Percentiles rank a stretch among this genome's conserved stretches.
Conservation (phyloP, 1,139 yeast genomes). For the Sugiyamaella pinicola region DNA sequence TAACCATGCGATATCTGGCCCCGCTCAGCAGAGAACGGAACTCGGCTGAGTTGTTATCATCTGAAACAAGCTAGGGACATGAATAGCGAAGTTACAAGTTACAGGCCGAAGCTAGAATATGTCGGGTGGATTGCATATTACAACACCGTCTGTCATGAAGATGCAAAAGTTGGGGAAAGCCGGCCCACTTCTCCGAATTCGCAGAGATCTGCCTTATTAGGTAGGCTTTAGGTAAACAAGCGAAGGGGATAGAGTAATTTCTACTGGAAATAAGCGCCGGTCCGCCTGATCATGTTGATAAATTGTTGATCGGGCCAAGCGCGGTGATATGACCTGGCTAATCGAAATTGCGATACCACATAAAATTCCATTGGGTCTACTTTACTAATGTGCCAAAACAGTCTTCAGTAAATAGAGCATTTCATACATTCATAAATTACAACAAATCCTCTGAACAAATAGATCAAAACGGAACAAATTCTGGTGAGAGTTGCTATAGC, state of each 20-base stretch:
- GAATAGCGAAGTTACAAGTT: background rate
- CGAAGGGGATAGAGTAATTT: too few species aligned
- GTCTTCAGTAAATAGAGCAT: too few species aligned
- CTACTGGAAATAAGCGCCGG: too few species aligned
- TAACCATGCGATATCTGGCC: background rate
- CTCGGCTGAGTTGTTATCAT: background rate
- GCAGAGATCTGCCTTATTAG: background rate
- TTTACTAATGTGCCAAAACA: too few species aligned
- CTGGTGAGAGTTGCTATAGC: conserved; percentile 1
- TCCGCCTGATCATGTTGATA: too few species aligned
- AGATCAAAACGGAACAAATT: too few species aligned
- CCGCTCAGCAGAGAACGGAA: background rate
- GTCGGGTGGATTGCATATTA: background rate
- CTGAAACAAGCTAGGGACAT: background rate
- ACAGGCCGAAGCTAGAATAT: background rate
- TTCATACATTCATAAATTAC: conserved; percentile 3
- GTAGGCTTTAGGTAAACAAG: too few species aligned
- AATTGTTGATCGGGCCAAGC: too few species aligned
- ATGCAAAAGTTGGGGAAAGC: background rate
- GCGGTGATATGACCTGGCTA: too few species aligned
- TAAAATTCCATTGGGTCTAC: too few species aligned
- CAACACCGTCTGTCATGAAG: background rate
- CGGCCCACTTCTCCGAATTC: background rate
- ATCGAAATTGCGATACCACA: too few species aligned
- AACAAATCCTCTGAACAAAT: too few species aligned